Base-by-base conservation (phyloP, 2,329 filamentous ascomycete genomes). In the Lasiodiplodia theobromae region DNA sequence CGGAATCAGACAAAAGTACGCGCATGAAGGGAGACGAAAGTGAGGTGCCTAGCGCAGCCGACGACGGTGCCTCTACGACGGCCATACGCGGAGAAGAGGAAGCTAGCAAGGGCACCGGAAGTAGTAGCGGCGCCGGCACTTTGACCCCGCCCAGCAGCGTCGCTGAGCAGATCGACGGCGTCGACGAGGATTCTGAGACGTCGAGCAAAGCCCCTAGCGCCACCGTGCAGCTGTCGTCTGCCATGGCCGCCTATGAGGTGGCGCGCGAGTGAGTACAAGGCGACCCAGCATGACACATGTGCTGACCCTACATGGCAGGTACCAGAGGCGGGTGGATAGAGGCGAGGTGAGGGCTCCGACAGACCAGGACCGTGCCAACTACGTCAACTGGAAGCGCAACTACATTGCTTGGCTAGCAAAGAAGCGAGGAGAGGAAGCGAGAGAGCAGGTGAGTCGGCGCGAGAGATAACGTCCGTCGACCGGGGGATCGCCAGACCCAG, bases 351-450 rank as follows among this genome's bases (percentile, higher is more conserved):
- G 28, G 28, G 31, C 28, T 4, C 54, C 65, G 31, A 60, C 40
- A 21, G 65, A 60, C n/a, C 40, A 38, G 11, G 65, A 60, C 31
- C 34, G 65, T 11, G 44, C 40, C 54, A 60, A 49, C 28, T 58
- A 67, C 40, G 44, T 23, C 23, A 60, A 37, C 23, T 67, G 65
- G 65, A 58, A 58, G n/a, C 31, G 31, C 23, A 57, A 31, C n/a
- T 67, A 67, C 65, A 34, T 16, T 18, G 38, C 52, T 2, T 58
- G n/a, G 34, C 7, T 5, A 52, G 64, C 54, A 6, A 37, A 60
- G 54, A 67, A 58, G 53, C 37, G 47, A 57, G 52, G 21, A 12
- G 38, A 57, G 10, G 40, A 49, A 14, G 40, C 49, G 25, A 21
- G 18, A 21, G n/a, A 23, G 14, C 2, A 23, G 18, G 31, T 16